phyloP scores from a whole-genome alignment of 345 rosid genomes.

The Hibiscus tridactylites region DNA sequence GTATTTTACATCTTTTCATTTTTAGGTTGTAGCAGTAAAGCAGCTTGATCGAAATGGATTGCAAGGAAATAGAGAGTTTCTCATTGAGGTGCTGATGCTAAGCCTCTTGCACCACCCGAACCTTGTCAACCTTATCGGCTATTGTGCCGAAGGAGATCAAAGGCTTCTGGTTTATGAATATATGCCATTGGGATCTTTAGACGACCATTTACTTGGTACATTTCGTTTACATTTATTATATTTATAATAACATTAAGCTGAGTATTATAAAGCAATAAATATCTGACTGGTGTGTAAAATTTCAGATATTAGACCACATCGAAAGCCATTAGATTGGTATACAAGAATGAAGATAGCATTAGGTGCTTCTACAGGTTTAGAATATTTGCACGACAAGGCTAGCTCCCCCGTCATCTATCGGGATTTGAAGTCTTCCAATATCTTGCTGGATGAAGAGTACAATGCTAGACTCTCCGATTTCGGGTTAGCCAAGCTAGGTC shows the following conservation, averaged over 20 bases:
- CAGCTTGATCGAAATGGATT: conserved; percentile 59
- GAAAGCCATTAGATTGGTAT: neutral
- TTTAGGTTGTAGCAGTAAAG: conserved; percentile 43
- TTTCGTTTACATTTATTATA: neutral
- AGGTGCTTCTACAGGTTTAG: neutral
- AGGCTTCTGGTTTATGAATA: conserved; percentile 7
- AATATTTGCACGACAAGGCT: neutral
- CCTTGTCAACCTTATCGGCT: conserved; percentile 56
- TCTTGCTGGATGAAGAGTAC: neutral
- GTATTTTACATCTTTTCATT: too few species aligned
- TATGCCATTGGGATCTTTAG: neutral
- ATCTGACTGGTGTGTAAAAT: neutral
- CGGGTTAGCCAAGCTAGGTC: conserved; percentile 2
- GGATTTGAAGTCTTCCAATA: neutral
- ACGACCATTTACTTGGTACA: neutral
- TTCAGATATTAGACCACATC: neutral
- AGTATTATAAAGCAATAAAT: too few species aligned
- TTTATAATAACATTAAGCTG: neutral
- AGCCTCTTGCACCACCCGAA: conserved; percentile 53
- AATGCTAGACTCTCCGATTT: neutral
- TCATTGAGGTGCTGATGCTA: conserved; percentile 57
- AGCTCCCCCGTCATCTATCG: neutral
- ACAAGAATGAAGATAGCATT: neutral
- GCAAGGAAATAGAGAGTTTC: conserved; percentile 63
- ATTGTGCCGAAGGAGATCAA: conserved; percentile 7